Evolutionary conservation across 495 filamentous ascomycete genomes (phyloP), one percentile per base, ranked within the genome.

Genomic region (Talaromyces wortmannii): DNA sequence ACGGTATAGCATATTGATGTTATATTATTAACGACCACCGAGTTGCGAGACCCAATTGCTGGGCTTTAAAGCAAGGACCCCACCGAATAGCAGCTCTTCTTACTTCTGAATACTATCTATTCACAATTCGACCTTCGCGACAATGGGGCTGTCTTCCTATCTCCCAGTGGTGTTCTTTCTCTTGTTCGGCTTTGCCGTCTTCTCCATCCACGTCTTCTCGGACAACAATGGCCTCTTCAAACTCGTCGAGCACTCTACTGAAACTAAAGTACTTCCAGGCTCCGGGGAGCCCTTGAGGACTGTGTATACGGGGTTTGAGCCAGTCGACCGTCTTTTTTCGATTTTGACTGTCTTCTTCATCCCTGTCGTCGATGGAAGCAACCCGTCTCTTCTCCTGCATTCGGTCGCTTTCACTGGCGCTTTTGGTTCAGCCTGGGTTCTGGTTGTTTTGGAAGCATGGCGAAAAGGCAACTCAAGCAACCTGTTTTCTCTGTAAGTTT

Each of bases 391-490:
- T 8, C 61, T 67, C 4, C 60, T 84, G 0, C 77, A 78, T 57
- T 69, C 75, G 7, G 66, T 79, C 43, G 73, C 69, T 45, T 77
- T 83, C 32, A 72, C 78, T 30, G 78, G 75, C 0, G 80, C 84
- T 29, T 77, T 83, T 55, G 74, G 73, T 11, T 76, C 79, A 4
- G 75, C 70, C 36, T 86, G 81, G 81, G 68, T 71, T 15, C 52
- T 85, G 48, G 63, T 86, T 13, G 62, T 76, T 12, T 61, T 86
- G 47, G 84, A 87, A 62, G 70, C 77, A 4, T 74, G 78, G 66
- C 68, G 84, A 49, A 63, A 59, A 31, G 82, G 82, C 0, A 85
- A 85, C 59, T 63, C 71, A 16, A 73, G 79, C 36, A 75, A 69
- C 13, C 46, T 78, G 3, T 72, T 80, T 51, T 75, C 77, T 23